phyloP scores from a whole-genome alignment of 306 rosid species.

The Ormosia semicastrata region DNA sequence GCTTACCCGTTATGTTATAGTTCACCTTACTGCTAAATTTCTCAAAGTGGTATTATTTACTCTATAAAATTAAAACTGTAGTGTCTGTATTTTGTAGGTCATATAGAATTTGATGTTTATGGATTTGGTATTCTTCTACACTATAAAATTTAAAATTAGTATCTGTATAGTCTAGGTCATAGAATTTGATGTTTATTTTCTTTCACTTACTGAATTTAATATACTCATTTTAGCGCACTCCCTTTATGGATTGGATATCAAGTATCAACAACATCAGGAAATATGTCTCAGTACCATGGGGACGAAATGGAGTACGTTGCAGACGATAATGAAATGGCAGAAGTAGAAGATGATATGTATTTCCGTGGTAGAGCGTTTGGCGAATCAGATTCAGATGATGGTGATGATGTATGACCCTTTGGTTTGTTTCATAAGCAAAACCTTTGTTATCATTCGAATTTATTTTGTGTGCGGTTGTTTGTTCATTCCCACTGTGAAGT shows the following conservation, averaged over 20 bases:
- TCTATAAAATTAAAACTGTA: not conserved
- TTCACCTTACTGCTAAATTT: not conserved
- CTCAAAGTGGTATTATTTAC: not conserved
- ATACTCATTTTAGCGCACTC: not conserved
- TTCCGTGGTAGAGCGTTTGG: constrained; percentile 42
- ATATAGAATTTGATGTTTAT: not conserved
- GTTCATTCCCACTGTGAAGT: not conserved
- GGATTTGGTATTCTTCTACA: not conserved
- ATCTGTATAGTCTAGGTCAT: not conserved
- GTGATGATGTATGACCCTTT: constrained; percentile 31
- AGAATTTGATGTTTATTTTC: not conserved
- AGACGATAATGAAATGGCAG: constrained; percentile 48
- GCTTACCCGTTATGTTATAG: not conserved
- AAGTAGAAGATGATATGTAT: constrained; percentile 45
- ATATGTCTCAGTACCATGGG: constrained; percentile 40
- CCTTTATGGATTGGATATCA: constrained; percentile 10
- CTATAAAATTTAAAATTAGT: not conserved
- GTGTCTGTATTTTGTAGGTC: not conserved
- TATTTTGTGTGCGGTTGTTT: not conserved
- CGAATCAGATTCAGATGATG: constrained; percentile 42
- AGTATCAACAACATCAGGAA: not conserved
- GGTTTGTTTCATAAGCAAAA: constrained; percentile 45
- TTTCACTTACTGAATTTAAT: not conserved
- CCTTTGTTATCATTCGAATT: not conserved
- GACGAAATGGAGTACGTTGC: constrained; percentile 42